Conservation (phyloP, 495 filamentous ascomycete species). For the Aspergillus nanangensis region DNA sequence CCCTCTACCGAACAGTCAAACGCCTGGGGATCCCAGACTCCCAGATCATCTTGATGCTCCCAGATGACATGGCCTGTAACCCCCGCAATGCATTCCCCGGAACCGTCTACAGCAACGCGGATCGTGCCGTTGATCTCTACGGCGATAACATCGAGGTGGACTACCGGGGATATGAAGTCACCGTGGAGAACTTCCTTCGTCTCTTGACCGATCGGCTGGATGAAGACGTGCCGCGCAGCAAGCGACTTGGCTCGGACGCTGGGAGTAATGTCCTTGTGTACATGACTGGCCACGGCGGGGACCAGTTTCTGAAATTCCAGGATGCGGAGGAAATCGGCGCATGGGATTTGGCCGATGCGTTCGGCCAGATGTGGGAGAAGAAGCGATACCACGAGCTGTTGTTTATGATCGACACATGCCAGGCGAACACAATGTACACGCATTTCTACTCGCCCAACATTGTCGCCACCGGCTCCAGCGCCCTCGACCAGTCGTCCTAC, state of each 20-base stretch:
- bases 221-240: slow-evolving; percentile 89
- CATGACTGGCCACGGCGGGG: slow-evolving; percentile 99
- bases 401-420: slow-evolving; percentile 99
- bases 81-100: slow-evolving; percentile 96
- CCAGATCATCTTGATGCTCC: slow-evolving; percentile 98
- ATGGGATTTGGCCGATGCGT: slow-evolving; percentile 94
- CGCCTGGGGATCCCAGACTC: slow-evolving; percentile 96
- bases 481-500: slow-evolving; percentile 91
- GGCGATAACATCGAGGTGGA: slow-evolving; percentile 99
- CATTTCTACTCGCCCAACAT: slow-evolving; percentile 98
- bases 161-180: slow-evolving; percentile 96
- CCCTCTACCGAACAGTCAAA: slow-evolving; percentile 97
- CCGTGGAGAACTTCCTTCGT: slow-evolving; percentile 97
- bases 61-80: slow-evolving; percentile 99
- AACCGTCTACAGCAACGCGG: slow-evolving; percentile 97
- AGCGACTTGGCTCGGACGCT: slow-evolving; percentile 85
- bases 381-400: slow-evolving; percentile 91
- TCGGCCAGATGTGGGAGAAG: slow-evolving; percentile 99
- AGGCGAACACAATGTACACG: slow-evolving; percentile 98
- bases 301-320: slow-evolving; percentile 98
- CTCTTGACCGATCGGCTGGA: slow-evolving; percentile 89
- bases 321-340: slow-evolving; percentile 96
- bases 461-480: slow-evolving; percentile 88
- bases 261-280: slow-evolving; percentile 96
- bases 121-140: slow-evolving; percentile 92